These are phyloP conservation scores for Taphrina betulina DNA, from an alignment of 1,139 yeast genomes.

Conservation along the genomic window DNA sequence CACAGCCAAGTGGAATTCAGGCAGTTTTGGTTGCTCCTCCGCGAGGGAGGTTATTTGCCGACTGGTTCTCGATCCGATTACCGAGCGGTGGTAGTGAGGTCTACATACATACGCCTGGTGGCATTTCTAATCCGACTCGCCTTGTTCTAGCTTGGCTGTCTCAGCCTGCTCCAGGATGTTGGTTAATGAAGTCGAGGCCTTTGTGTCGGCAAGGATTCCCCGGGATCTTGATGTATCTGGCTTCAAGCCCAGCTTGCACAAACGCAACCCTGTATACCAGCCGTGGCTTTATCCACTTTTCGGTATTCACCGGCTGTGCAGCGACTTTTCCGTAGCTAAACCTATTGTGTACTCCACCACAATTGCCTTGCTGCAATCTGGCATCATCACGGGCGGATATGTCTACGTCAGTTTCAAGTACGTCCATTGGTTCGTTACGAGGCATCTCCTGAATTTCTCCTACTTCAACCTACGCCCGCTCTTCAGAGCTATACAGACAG, in stretches of 20 bases:
- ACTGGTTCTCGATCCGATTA: no score
- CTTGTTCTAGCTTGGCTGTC: no score
- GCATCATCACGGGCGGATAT: constrained; percentile 15
- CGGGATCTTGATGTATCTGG: not conserved
- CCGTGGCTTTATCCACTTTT: constrained; percentile 14
- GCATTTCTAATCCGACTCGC: no score
- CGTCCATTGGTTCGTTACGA: constrained; percentile 16
- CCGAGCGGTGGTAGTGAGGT: no score
- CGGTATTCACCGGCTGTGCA: constrained; percentile 1
- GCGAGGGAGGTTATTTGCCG: no score
- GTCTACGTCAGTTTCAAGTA: constrained; percentile 21
- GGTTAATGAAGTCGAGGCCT: no score
- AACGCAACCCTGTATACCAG: constrained; percentile 12
- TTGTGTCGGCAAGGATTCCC: no score
- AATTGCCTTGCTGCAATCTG: constrained; percentile 11
- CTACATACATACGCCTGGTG: no score
- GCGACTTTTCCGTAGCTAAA: constrained; percentile 1
- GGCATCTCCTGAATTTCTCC: constrained; percentile 16
- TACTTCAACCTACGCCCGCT: constrained; percentile 17
- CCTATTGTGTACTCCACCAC: constrained; percentile 9
- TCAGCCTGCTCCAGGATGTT: no score
- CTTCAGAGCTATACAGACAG: not conserved
- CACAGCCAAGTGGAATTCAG: no score
- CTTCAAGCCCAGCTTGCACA: not conserved
- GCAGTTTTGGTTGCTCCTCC: no score